A percentile compares a stretch with the other conserved stretches of the same genome.
phyloP scores from a whole-genome alignment of 257 asterid genomes.

The Ilex aquifolium region DNA sequence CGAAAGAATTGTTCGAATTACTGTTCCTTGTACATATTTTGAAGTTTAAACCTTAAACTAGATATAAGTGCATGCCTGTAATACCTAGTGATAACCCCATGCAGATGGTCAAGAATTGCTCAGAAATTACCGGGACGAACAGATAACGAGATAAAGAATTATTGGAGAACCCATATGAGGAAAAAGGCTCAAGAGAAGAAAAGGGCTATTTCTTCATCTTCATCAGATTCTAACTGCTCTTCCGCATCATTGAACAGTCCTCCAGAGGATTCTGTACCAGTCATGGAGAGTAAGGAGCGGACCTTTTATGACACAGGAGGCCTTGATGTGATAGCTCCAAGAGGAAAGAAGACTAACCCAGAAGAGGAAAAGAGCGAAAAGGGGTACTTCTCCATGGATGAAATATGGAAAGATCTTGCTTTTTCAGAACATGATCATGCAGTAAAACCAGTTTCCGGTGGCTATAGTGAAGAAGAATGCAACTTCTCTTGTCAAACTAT shows the following conservation, averaged over 20 bases:
- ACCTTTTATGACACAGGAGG: constrained; percentile 70
- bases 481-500: constrained; percentile 25
- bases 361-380: constrained; percentile 29
- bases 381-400: constrained; percentile 58
- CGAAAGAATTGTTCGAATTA: no score
- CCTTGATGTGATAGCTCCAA: constrained; percentile 4
- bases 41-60: no score
- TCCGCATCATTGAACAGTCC: constrained; percentile 27
- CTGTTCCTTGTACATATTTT: no score
- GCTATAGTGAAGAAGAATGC: constrained; percentile 9
- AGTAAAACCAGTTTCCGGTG: constrained; percentile 17
- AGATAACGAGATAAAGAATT: constrained; percentile 88
- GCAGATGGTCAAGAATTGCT: constrained; percentile 94
- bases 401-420: constrained; percentile 82
- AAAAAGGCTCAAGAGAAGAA: constrained; percentile 74
- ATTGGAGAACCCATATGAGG: constrained; percentile 92
- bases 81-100: background rate
- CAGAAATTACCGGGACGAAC: constrained; percentile 88
- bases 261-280: constrained; percentile 15
- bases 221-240: constrained; percentile 42
- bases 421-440: constrained; percentile 21
- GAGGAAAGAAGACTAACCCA: constrained; percentile 15
- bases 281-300: constrained; percentile 22
- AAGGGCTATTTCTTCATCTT: constrained; percentile 21
- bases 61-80: no score